Conservation (phyloP, 2,329 filamentous ascomycete species). For the Clarireedia homoeocarpa region DNA sequence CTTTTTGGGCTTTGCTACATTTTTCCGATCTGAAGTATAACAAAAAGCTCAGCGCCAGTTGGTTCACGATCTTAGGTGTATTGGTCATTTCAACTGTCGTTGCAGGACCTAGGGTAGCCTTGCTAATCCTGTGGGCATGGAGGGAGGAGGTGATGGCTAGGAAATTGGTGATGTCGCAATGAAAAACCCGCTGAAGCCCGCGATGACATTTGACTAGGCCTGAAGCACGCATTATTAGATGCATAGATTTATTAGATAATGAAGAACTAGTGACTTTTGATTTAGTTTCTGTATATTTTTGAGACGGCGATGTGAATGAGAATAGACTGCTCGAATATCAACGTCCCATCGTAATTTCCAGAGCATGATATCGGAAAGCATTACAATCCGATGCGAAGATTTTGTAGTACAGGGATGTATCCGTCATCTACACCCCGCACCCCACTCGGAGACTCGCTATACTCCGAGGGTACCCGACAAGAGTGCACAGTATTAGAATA, state of each 20-base stretch:
- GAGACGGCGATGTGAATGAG: too few relatives aligned
- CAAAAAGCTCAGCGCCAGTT: slow-evolving; percentile 20
- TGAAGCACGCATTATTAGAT: too few relatives aligned
- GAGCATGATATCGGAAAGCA: neutral
- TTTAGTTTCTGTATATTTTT: too few relatives aligned
- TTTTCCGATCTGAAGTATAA: slow-evolving; percentile 30
- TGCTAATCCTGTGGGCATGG: slow-evolving; percentile 28
- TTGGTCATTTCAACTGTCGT: slow-evolving; percentile 16
- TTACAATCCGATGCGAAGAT: neutral
- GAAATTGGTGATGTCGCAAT: neutral
- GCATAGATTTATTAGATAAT: too few relatives aligned
- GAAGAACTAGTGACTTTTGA: too few relatives aligned
- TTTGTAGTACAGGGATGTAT: neutral
- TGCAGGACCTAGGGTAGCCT: slow-evolving; percentile 27
- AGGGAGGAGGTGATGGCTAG: slow-evolving; percentile 30
- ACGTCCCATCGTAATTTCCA: too few relatives aligned
- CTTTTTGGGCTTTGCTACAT: slow-evolving; percentile 28
- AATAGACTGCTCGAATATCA: too few relatives aligned
- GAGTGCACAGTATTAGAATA: neutral
- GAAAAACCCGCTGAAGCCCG: neutral
- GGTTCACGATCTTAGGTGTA: slow-evolving; percentile 15
- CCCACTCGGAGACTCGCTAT: neutral
- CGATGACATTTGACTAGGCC: too few relatives aligned
- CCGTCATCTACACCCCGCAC: neutral
- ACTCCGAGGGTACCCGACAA: slow-evolving; percentile 1